Base-by-base conservation (phyloP, 495 filamentous ascomycete genomes). In the Glarea lozoyensis region DNA sequence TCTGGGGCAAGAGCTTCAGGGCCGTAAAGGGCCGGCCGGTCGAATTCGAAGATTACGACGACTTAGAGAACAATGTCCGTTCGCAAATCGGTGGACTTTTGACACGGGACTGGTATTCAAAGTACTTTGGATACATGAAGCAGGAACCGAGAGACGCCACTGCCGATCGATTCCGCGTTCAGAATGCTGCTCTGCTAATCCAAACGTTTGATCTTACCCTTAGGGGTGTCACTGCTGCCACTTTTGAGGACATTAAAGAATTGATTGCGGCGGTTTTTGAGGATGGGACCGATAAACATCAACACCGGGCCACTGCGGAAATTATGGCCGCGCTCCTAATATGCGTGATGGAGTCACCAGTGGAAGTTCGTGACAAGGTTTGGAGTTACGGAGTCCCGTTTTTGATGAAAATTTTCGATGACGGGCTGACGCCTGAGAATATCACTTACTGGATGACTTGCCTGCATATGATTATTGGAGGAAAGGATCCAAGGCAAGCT, bases 211-310 rank as follows among this genome's bases (percentile, higher is more conserved):
- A 94, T 49, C 70, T 97, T 25, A 80, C 96, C 66, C 68, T 85
- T 41, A 75, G 77, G 50, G 84, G 75, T 1, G 62, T 84, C 33
- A 86, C 90, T 0, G 63, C 67, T 18, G 84, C 84, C 19, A 88
- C 76, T 0, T 86, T 94, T 52, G 74, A 84, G n/a, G 90, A 99
- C 37, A 81, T 97, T 53, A 78, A 93, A 50, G 79, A 88, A 46
- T 68, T 92, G 43, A 73, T 82, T 16, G 67, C 73, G 42, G 69
- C 68, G 1, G 78, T 89, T 2, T 95, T 82, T 52, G 89, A 82
- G 17, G 92, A 97, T 64, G 89, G 93, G 19, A 88, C 79, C 48
- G 92, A 99, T 54, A 99, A 96, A 60, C 93, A 99, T 62, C 89
- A 97, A 59, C 92, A 99, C 57, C 84, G 92, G 32, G 93, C 93